phyloP scores from a whole-genome alignment of 441 rosid genomes.

The Mallotus japonicus region DNA sequence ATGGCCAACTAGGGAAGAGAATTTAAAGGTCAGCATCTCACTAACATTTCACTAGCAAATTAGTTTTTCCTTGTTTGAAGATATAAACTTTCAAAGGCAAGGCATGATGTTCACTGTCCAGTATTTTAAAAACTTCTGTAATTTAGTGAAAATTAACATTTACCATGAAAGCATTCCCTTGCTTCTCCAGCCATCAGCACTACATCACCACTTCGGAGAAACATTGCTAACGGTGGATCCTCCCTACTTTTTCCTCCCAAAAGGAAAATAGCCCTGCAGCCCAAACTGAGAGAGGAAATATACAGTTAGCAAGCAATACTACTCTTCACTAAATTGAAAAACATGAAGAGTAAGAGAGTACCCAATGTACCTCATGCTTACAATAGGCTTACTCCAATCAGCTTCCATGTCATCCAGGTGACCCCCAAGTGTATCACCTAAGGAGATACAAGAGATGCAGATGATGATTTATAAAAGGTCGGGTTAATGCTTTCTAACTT shows the following conservation, averaged over 20 bases:
- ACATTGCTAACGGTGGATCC: conserved; percentile 79
- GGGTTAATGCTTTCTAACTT: too few species aligned
- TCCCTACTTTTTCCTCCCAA: conserved; percentile 80
- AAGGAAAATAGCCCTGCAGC: conserved; percentile 96
- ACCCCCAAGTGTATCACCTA: conserved; percentile 93
- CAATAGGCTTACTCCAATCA: conserved; percentile 94
- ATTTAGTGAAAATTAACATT: conserved; percentile 16
- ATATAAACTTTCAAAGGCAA: too few species aligned
- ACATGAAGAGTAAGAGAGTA: background rate
- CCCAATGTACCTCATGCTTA: conserved; percentile 71
- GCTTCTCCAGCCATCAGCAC: conserved; percentile 95
- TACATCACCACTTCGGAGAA: conserved; percentile 89
- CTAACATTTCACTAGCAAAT: background rate
- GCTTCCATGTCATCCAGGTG: conserved; percentile 97
- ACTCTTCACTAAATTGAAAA: background rate
- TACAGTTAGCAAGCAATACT: background rate
- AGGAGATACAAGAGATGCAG: background rate
- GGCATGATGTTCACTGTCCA: background rate
- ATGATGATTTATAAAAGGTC: background rate
- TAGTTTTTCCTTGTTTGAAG: background rate
- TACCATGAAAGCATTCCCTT: conserved; percentile 91
- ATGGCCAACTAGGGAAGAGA: background rate
- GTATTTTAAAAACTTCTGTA: background rate
- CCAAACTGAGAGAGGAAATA: conserved; percentile 48
- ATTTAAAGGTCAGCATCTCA: background rate